Base-by-base conservation (phyloP, 129 eudicot genomes). In the Glebionis coronaria region DNA sequence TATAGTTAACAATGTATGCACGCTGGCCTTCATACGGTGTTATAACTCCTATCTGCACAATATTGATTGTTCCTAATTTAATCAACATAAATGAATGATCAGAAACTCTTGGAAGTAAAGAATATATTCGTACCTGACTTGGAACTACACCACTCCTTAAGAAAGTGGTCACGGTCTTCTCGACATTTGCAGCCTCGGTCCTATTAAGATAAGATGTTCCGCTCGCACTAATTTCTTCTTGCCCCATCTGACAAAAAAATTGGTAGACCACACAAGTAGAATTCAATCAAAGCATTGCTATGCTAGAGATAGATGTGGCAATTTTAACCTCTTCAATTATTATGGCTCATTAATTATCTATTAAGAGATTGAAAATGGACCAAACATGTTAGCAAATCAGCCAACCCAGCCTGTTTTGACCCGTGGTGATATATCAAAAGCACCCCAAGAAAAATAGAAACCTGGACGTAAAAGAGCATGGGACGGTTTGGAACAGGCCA, bases 401-500 rank as follows among this genome's bases (percentile, higher is more conserved):
- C 42, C 42, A 35, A 35, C 42, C 42, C 42, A 35, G 42, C 42
- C 10, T 35, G 42, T 35, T 35, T 35, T 35, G 42, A 6, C 42
- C 42, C 9, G 42, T 35, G 42, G 0, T 35, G 42, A 35, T 6
- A 35, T 35, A 35, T 56, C 28, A 44, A 70, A 44, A 47, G 59
- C 35, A 59, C 15, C 38, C 40, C 18, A 15, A 46, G 38, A 58
- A 12, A 46, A 59, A 4, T 59, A 2, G 12, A 16, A 76, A 91
- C 98, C 96, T 91, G 96, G 53, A 91, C 98, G 76, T 91, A 91
- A 65, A 88, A 91, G 75, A 91, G 83, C 98, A 88, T 91, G 46
- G 96, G 98, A 59, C 96, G 85, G 60, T 88, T 88, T 61, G 98
- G 98, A 72, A 91, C 98, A 54, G 98, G 97, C 97, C 97, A 91